Base-by-base conservation (phyloP, 1,284 basidiomycete genomes). In the Anthracocystis panici-leucophaei region DNA sequence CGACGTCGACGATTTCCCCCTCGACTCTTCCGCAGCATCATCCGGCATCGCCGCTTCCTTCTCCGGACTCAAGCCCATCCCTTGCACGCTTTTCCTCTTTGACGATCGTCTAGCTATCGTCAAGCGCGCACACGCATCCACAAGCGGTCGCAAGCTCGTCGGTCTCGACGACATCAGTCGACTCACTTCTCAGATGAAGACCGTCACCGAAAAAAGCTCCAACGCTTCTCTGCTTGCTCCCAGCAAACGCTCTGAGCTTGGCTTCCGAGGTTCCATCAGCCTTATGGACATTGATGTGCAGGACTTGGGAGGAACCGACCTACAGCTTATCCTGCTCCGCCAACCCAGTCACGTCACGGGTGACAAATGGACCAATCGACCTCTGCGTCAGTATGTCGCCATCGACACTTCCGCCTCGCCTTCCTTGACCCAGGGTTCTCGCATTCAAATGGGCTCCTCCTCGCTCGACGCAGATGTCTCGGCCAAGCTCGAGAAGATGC, bases 101-200 rank as follows among this genome's bases (percentile, higher is more conserved):
- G 93, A 96, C 79, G 97, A 99, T 86, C 93, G 94, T 81, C 87
- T 99, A 31, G 89, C 97, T 82, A 91, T 99, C 67, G 92, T 91
- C 57, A 98, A 98, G 86, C 90, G 97, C 31, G 91, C 92, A 2
- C 88, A 89, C 9, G 89, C 89, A 46, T 88, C 90, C 4, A 91
- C 91, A 80, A 89, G 90, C 45, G 95, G 92, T 0, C 89, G 90
- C 50, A 87, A 88, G 23, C 86, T 94, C 25, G 90, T 93, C 2
- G 95, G 97, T 0, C 87, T 99, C 49, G 93, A 97, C 78, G 92
- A 95, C 55, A 87, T 94, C 20, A 90, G 92, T 57, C 92, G 90
- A 81, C 87, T 95, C 35, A 90, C 81, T 60, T 62, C 82, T 62
- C 75, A 71, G 58, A 84, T 84, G 83, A 82, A 80, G 57, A 78